Evolutionary conservation across 2,329 filamentous ascomycete genomes (phyloP), one percentile per base, ranked within the genome.

Genomic region (Sporothrix dimorphospora): DNA sequence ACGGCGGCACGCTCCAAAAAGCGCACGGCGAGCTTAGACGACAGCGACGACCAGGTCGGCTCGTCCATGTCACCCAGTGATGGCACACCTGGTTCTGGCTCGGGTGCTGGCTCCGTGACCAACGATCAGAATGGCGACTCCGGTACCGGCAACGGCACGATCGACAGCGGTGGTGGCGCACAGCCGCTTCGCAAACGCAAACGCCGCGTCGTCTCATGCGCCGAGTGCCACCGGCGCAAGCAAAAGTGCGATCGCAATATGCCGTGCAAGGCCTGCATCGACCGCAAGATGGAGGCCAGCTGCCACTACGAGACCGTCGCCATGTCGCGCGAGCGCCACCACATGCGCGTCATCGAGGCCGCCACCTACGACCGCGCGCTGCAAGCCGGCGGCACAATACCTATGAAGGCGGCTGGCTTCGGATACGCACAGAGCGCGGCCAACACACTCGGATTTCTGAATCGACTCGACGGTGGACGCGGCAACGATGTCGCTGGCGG

Each of bases 201-300:
- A 76, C 84, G 89, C 51, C 82, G 88, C 55, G 87, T 90, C 59
- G 88, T 90, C 72, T 90, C 87, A 8, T 91, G 89, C 76, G 88
- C 85, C 12, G 88, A 91, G 77, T 91, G 89, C 75, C 89, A 90
- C 79, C 83, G 88, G 73, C 83, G 89, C 73, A 91, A 91, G 77
- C 87, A 89, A 77, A 88, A 88, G 85, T 90, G 88, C 78, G 88
- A 90, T 77, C 85, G 88, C 72, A 83, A 85, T 73, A 81, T 86
- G 73, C 88, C 88, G 1, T 90, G 88, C 78, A 84, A 85, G 63
- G 89, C 89, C 77, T 90, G 88, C 79, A 81, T 84, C 42, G 84
- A 85, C 69, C 83, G 88, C 69, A 87, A 86, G 76, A 89, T 88
- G 77, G 83, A 86, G 74, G 80, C 82, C 1, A 80, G 82, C n/a